These are phyloP conservation scores for Neofusicoccum ribis DNA, from an alignment of 2,329 filamentous ascomycete genomes.

Conservation along the genomic window DNA sequence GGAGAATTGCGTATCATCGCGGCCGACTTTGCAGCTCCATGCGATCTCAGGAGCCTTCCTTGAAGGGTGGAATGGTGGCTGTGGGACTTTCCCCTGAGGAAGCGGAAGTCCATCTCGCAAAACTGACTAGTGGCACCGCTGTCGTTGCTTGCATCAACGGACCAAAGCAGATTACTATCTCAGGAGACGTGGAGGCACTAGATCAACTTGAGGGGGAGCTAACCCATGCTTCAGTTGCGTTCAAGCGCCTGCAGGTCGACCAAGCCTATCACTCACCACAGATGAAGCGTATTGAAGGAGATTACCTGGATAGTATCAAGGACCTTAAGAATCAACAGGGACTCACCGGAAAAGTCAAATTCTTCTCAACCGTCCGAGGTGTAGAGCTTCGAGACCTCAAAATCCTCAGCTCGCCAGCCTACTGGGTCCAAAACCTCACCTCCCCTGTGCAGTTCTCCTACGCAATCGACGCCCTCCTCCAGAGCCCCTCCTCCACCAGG, in stretches of 20 bases:
- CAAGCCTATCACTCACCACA: conserved; percentile 24
- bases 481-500: too few relatives aligned
- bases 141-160: conserved; percentile 24
- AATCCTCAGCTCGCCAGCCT: conserved; percentile 19
- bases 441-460: conserved; percentile 38
- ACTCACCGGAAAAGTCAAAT: too few relatives aligned
- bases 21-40: neutral
- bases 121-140: conserved; percentile 19
- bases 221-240: conserved; percentile 18
- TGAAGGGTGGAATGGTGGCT: conserved; percentile 29
- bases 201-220: neutral
- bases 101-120: conserved; percentile 13
- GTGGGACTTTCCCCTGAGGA: conserved; percentile 23
- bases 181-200: neutral
- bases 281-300: conserved; percentile 19
- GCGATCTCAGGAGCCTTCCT: too few relatives aligned
- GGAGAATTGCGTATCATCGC: conserved; percentile 19
- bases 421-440: conserved; percentile 43
- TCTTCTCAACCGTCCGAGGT: too few relatives aligned
- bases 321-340: too few relatives aligned
- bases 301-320: conserved; percentile 17
- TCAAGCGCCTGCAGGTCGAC: conserved; percentile 22
- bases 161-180: conserved; percentile 14
- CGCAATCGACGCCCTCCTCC: conserved; percentile 27
- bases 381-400: too few relatives aligned